These are phyloP conservation scores for Aspergillus sojae DNA, from an alignment of 2,329 filamentous ascomycete genomes.

Conservation along the genomic window DNA sequence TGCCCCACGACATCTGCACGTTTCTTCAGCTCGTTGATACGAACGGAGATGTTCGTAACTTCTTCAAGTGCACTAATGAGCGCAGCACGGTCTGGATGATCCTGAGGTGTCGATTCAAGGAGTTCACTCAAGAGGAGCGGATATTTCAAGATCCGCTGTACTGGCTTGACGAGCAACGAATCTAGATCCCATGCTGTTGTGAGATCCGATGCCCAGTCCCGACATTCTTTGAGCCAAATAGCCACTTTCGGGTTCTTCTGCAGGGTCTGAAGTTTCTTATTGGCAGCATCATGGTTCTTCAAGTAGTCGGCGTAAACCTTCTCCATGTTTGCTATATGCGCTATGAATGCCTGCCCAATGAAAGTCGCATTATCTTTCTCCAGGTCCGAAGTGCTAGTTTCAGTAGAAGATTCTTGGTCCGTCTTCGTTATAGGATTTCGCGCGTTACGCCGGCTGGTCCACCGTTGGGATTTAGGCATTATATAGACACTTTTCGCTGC, in stretches of 20 bases:
- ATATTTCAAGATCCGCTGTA: slow-evolving; percentile 93
- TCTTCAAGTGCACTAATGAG: slow-evolving; percentile 75
- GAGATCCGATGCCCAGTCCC: slow-evolving; percentile 86
- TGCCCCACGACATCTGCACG: slow-evolving; percentile 90
- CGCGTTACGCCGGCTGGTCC: slow-evolving; percentile 55
- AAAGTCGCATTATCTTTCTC: slow-evolving; percentile 62
- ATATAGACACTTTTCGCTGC: slow-evolving; percentile 79
- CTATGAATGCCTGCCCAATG: slow-evolving; percentile 62
- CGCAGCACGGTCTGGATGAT: slow-evolving; percentile 78
- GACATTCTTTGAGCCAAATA: slow-evolving; percentile 91
- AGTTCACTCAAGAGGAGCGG: slow-evolving; percentile 81
- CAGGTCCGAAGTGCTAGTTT: slow-evolving; percentile 45
- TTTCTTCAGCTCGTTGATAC: slow-evolving; percentile 94
- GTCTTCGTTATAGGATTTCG: slow-evolving; percentile 36
- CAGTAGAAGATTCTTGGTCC: slow-evolving; percentile 30
- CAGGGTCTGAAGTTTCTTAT: slow-evolving; percentile 58
- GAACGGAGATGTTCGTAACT: slow-evolving; percentile 60
- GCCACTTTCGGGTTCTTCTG: slow-evolving; percentile 61
- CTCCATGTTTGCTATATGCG: slow-evolving; percentile 62
- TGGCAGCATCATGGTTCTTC: slow-evolving; percentile 66
- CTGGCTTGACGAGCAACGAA: slow-evolving; percentile 94
- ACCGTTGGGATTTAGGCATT: slow-evolving; percentile 59
- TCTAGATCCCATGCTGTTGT: slow-evolving; percentile 94
- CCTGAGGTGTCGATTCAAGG: slow-evolving; percentile 73
- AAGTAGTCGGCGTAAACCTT: slow-evolving; percentile 67